These are phyloP conservation scores for Acanthochlamys bracteata DNA, from an alignment of 106 monocot genomes.

Conservation along the genomic window DNA sequence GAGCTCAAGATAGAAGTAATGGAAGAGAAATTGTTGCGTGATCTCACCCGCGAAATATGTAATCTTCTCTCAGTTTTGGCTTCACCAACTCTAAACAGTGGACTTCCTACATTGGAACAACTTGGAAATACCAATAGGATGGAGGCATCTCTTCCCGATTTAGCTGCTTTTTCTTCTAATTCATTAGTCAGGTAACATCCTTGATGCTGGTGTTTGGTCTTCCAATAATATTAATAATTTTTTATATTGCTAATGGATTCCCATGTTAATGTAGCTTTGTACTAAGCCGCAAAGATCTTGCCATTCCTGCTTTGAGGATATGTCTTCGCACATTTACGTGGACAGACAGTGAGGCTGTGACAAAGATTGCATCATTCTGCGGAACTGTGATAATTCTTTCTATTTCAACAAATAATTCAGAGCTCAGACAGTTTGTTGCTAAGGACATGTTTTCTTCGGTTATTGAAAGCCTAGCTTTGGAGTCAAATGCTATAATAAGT, in stretches of 20 bases:
- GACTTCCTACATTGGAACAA: constrained; percentile 72
- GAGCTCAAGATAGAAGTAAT: constrained; percentile 92
- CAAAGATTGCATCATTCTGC: constrained; percentile 63
- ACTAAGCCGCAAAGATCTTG: constrained; percentile 37
- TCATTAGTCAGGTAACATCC: constrained; percentile 61
- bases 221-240: neutral
- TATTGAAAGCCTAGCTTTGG: constrained; percentile 60
- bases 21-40: constrained; percentile 91
- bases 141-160: constrained; percentile 40
- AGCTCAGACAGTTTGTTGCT: constrained; percentile 74
- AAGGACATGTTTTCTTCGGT: constrained; percentile 73
- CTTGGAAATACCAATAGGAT: constrained; percentile 46
- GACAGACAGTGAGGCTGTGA: constrained; percentile 85
- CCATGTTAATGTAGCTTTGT: constrained; percentile 57
- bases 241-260: neutral
- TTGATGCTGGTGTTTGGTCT: neutral
- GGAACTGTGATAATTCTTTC: constrained; percentile 63
- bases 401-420: constrained; percentile 48
- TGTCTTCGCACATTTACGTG: constrained; percentile 60
- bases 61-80: constrained; percentile 65
- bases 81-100: constrained; percentile 51
- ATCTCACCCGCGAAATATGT: constrained; percentile 81
- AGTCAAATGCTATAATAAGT: constrained; percentile 83
- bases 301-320: constrained; percentile 59
- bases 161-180: constrained; percentile 45